phyloP scores from a whole-genome alignment of 768 basidiomycete species.

The Leccinellum rugosiceps region DNA sequence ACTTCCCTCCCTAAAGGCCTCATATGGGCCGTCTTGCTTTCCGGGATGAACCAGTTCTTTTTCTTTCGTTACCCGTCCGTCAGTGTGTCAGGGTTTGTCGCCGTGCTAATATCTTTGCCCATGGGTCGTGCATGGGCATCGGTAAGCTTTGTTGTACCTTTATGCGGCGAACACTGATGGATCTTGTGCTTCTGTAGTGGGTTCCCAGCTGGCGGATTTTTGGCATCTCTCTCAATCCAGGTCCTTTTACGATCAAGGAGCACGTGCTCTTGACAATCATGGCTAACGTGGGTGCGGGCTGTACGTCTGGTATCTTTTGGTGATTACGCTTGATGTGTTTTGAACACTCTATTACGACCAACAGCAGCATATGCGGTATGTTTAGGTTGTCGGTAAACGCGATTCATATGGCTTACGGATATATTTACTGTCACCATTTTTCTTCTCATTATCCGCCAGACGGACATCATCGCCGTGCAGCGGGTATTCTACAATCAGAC shows the following conservation, averaged over 20 bases:
- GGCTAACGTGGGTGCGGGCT: slow-evolving; percentile 43
- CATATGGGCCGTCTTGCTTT: slow-evolving; percentile 54
- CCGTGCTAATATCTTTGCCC: slow-evolving; percentile 68
- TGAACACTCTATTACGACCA: background rate
- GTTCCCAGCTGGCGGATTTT: slow-evolving; percentile 52
- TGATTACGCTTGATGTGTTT: background rate
- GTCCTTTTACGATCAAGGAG: slow-evolving; percentile 75
- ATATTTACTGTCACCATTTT: background rate
- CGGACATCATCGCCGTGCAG: slow-evolving; percentile 74
- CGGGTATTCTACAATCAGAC: slow-evolving; percentile 61
- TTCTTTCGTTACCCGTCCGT: slow-evolving; percentile 63
- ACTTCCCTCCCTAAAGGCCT: slow-evolving; percentile 23
- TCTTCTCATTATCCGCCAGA: slow-evolving; percentile 27
- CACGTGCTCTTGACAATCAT: slow-evolving; percentile 69
- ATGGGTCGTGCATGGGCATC: slow-evolving; percentile 63
- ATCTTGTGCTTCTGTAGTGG: slow-evolving; percentile 26
- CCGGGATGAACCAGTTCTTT: slow-evolving; percentile 79
- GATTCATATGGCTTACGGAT: background rate
- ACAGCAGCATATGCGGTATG: slow-evolving; percentile 47
- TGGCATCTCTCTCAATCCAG: slow-evolving; percentile 66
- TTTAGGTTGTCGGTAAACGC: background rate
- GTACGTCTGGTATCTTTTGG: slow-evolving; percentile 14
- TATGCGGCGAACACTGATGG: background rate
- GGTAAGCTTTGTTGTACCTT: slow-evolving; percentile 10
- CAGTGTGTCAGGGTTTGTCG: slow-evolving; percentile 48